A percentile compares a stretch with the other conserved stretches of the same genome.
Evolutionary conservation across 2,329 filamentous ascomycete species (phyloP).

Genomic region (Aspergillus pseudonomiae): DNA sequence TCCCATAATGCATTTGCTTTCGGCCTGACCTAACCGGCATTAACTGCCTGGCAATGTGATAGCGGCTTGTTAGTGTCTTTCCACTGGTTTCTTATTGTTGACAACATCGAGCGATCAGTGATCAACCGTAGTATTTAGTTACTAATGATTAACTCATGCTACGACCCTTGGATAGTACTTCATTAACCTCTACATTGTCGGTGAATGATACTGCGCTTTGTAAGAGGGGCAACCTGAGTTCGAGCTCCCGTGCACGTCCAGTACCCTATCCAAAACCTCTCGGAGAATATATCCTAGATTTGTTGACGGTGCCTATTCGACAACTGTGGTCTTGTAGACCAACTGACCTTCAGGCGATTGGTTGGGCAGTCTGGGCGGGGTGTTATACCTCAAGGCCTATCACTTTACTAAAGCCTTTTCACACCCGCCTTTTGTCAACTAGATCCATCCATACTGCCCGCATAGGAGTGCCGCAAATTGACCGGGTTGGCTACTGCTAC

Average conservation of each 20-base stretch:
- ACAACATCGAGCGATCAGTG: neutral
- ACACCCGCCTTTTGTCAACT: neutral
- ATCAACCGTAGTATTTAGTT: neutral
- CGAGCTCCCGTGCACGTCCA: slow-evolving; percentile 3
- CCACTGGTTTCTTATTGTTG: neutral
- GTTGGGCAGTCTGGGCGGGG: neutral
- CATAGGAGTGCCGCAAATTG: neutral
- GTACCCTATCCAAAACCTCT: neutral
- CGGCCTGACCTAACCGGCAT: slow-evolving; percentile 15
- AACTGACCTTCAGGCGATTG: neutral
- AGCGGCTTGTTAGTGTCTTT: neutral
- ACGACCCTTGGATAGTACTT: neutral
- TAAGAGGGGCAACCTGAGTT: neutral
- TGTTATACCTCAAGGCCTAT: neutral
- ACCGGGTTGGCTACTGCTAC: neutral
- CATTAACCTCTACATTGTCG: neutral
- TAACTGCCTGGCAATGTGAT: slow-evolving; percentile 7
- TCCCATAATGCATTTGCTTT: slow-evolving; percentile 18
- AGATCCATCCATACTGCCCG: neutral
- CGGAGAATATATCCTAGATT: neutral
- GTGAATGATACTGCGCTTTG: neutral
- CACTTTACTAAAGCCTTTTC: neutral
- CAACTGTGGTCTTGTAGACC: neutral
- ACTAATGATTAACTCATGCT: neutral
- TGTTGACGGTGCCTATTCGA: neutral